A percentile compares a stretch with the other conserved stretches of the same genome.
phyloP scores from a whole-genome alignment of 2,329 filamentous ascomycete species.

The Claviceps sp. region DNA sequence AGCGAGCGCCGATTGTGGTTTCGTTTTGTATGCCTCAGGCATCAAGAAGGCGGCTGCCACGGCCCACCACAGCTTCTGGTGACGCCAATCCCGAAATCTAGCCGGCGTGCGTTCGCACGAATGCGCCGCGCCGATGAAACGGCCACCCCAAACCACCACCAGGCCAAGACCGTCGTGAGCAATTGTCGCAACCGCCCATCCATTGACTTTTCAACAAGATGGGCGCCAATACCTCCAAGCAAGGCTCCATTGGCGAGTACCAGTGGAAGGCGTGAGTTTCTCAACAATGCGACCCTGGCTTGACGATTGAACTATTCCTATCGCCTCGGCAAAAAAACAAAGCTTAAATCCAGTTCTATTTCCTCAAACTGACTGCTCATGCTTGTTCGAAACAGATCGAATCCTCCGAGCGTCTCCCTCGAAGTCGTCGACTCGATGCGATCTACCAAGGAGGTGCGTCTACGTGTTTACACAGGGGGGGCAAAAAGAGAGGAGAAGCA shows the following conservation, averaged over 20 bases:
- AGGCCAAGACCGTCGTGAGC: conserved; percentile 14
- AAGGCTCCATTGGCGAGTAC: conserved; percentile 20
- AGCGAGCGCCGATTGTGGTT: too few species aligned
- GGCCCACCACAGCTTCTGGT: too few species aligned
- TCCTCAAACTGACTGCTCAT: not conserved
- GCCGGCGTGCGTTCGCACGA: too few species aligned
- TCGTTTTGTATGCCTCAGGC: too few species aligned
- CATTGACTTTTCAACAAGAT: conserved; percentile 31
- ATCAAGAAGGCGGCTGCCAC: too few species aligned
- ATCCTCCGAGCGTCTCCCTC: conserved; percentile 53
- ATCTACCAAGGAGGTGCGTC: conserved; percentile 66
- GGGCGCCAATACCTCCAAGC: conserved; percentile 45
- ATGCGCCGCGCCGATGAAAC: too few species aligned
- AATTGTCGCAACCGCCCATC: conserved; percentile 17
- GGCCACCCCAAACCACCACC: conserved; percentile 9
- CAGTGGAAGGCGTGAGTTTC: conserved; percentile 42
- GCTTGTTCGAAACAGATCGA: conserved; percentile 20
- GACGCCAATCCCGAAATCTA: too few species aligned
- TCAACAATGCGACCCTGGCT: too few species aligned
- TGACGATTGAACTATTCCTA: too few species aligned
- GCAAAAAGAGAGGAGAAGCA: too few species aligned
- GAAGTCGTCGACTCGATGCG: conserved; percentile 74
- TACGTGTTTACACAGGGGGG: too few species aligned
- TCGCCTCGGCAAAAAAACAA: not conserved
- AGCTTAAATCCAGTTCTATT: not conserved